Evolutionary conservation across 1,284 basidiomycete species (phyloP).

Genomic region (Fomes fomentarius): DNA sequence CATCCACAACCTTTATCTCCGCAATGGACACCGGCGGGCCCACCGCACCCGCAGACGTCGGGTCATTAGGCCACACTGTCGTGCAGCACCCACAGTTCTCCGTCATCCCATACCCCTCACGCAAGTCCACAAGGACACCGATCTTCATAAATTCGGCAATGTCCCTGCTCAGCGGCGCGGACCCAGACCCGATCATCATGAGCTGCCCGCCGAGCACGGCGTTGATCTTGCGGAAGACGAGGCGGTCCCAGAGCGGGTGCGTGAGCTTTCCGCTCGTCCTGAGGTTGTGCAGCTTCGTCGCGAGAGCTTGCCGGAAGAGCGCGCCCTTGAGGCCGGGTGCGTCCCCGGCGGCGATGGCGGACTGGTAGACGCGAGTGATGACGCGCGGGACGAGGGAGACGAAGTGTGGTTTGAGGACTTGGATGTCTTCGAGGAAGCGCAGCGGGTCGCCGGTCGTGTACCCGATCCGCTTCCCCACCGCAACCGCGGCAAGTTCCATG

Average conservation of each 20-base stretch:
- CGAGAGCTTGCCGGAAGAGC: slow-evolving; percentile 82
- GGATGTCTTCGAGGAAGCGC: slow-evolving; percentile 88
- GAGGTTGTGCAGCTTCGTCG: slow-evolving; percentile 82
- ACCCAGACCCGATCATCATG: slow-evolving; percentile 71
- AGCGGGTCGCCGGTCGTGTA: slow-evolving; percentile 91
- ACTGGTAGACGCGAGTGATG: slow-evolving; percentile 83
- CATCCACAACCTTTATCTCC: slow-evolving; percentile 90
- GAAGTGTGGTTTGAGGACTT: slow-evolving; percentile 83
- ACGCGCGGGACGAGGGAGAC: slow-evolving; percentile 88
- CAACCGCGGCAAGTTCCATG: slow-evolving; percentile 56
- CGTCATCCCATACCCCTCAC: slow-evolving; percentile 86
- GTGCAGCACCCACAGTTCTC: slow-evolving; percentile 69
- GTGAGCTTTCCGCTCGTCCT: slow-evolving; percentile 70
- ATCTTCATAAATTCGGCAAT: slow-evolving; percentile 88
- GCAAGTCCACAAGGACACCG: slow-evolving; percentile 72
- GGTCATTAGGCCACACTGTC: slow-evolving; percentile 59
- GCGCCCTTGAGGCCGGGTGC: slow-evolving; percentile 86
- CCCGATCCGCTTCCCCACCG: slow-evolving; percentile 79
- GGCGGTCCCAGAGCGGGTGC: slow-evolving; percentile 87
- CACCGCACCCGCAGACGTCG: slow-evolving; percentile 70
- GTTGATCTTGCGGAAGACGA: slow-evolving; percentile 85
- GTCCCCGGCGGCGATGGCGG: slow-evolving; percentile 77
- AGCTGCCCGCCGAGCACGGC: slow-evolving; percentile 86
- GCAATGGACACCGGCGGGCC: slow-evolving; percentile 77
- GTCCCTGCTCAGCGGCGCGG: slow-evolving; percentile 80